Evolutionary conservation across 2,329 filamentous ascomycete genomes (phyloP), one percentile per base, ranked within the genome.

Genomic region (Cryphonectria carpinicola): DNA sequence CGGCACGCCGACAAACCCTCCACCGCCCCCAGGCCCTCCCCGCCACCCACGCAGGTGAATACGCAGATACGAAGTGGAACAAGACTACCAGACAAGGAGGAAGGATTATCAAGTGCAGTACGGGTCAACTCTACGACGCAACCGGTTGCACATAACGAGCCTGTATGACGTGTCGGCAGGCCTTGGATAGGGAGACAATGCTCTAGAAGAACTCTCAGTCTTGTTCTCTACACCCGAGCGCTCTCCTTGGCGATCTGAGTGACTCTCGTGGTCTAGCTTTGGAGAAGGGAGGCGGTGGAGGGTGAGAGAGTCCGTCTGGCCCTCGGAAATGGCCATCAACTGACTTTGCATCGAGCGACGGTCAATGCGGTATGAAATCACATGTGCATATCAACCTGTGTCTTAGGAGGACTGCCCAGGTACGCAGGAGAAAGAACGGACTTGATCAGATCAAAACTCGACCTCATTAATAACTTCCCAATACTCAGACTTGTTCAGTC

Each of bases 1-100:
- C 13, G 85, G 85, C 4, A 83, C 78, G 28, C 82, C 84, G 60
- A 84, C 79, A 14, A 78, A 85, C 3, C 74, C 80, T 54, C 78
- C 78, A 5, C 75, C 72, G 14, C 68, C 69, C 2, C 60, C 66
- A 22, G 58, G 32, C 32, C 62, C 71, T 4, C 56, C 71, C 2
- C 56, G 64, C 13, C 66, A 54, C n/a, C 65, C 70, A 7, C 69
- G 71, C 58, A 72, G 32, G 56, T 72, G 71, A 72, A 65, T 17
- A 37, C 5, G 2, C 11, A 25, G n/a, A 63, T 0, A n/a, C 17
- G 32, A 41, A 41, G 17, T 35, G 25, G 32, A 14, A 2, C 6
- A 19, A 43, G 4, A 41, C 11, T 6, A 17, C 19, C 0, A 22
- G 25, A 63, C 7, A 63, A 25, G 4, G 14, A 8, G 22, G 17